Conservation (phyloP, 1,284 basidiomycete species). For the Rhodotorula sp. region DNA sequence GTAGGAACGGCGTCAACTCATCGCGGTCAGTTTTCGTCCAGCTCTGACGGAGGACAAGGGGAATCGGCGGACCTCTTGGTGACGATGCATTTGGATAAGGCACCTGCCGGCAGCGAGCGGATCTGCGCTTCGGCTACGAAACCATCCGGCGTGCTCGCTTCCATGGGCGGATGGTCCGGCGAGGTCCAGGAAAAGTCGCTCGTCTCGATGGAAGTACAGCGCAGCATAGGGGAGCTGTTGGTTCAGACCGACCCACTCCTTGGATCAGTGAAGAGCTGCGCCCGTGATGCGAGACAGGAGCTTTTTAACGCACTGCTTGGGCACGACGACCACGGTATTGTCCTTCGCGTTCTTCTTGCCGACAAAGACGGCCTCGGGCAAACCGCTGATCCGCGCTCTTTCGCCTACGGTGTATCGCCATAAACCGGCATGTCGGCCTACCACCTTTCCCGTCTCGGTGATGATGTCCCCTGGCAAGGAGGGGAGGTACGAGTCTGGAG, state of each 20-base stretch:
- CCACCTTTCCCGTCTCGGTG: slow-evolving; percentile 58
- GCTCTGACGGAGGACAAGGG: not conserved
- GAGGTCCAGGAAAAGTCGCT: slow-evolving; percentile 72
- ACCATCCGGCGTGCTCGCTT: slow-evolving; percentile 53
- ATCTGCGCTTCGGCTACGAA: slow-evolving; percentile 63
- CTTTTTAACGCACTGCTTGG: slow-evolving; percentile 61
- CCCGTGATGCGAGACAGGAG: not conserved
- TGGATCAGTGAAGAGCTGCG: not conserved
- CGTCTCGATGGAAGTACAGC: slow-evolving; percentile 55
- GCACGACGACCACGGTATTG: slow-evolving; percentile 72
- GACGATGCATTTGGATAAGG: slow-evolving; percentile 55
- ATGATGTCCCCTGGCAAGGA: slow-evolving; percentile 68
- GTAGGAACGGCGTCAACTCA: not conserved
- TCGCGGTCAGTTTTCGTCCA: not conserved
- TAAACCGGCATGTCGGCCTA: slow-evolving; percentile 71
- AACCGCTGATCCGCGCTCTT: slow-evolving; percentile 64
- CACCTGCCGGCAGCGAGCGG: slow-evolving; percentile 65
- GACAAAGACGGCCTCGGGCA: slow-evolving; percentile 68
- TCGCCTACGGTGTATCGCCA: slow-evolving; percentile 91
- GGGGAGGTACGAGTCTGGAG: slow-evolving; percentile 70
- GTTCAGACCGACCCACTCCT: not conserved
- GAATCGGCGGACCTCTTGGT: slow-evolving; percentile 48
- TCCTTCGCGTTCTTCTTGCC: slow-evolving; percentile 63
- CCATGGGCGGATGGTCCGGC: slow-evolving; percentile 59
- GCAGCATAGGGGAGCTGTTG: slow-evolving; percentile 57